These are phyloP conservation scores for Myxozyma monticola DNA, from an alignment of 805 yeast genomes.

Conservation along the genomic window DNA sequence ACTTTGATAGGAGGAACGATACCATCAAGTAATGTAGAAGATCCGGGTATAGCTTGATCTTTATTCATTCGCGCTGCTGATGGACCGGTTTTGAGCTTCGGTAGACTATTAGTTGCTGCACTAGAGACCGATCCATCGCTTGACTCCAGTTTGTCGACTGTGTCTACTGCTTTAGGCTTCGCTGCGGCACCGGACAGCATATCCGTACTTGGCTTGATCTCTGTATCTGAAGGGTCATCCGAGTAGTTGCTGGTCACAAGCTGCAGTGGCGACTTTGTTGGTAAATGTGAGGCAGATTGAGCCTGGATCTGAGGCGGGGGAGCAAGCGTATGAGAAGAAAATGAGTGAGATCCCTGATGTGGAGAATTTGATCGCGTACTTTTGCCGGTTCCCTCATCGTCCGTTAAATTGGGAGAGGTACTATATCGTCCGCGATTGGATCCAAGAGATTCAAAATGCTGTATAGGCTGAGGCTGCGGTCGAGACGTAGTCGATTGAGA, in stretches of 20 bases:
- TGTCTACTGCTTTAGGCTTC: no score
- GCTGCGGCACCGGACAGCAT: no score
- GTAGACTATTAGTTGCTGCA: no score
- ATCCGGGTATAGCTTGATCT: no score
- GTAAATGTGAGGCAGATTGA: neutral
- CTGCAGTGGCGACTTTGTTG: conserved; percentile 18
- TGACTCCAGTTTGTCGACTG: no score
- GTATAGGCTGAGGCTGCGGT: conserved; percentile 24
- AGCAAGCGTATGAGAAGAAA: neutral
- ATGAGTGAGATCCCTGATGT: conserved; percentile 2
- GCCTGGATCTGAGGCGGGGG: neutral
- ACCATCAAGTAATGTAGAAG: conserved; percentile 41
- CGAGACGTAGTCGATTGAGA: no score
- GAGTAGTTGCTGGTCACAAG: neutral
- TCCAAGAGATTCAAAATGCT: conserved; percentile 1
- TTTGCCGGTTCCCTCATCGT: conserved; percentile 1
- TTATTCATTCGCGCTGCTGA: no score
- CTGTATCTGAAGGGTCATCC: no score
- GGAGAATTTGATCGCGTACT: conserved; percentile 14
- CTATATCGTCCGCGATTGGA: neutral
- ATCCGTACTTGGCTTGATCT: no score
- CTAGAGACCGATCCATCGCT: no score
- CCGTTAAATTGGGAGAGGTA: neutral
- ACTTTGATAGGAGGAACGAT: conserved; percentile 89
- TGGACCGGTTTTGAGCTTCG: no score